Base-by-base conservation (phyloP, 73 alveolate genomes). In the Tetrahymena malaccensis region DNA sequence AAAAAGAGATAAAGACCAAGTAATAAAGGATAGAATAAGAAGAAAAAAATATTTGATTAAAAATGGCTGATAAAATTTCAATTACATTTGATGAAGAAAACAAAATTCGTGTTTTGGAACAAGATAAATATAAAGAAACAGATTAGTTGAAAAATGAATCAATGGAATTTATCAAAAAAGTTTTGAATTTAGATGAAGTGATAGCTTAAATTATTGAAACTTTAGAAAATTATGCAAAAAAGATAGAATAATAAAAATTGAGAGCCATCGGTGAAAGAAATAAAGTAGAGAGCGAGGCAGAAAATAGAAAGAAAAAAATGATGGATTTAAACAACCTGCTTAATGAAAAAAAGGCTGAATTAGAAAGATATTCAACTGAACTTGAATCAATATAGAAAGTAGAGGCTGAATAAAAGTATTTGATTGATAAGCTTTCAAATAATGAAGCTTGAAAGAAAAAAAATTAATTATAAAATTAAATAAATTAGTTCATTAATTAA, bases 261-360 rank as follows among this genome's bases (percentile, higher is more conserved):
- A 98, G 98, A 95, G 99, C 99, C 5, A 97, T 98, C 15, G 99
- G 99, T 34, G 98, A 98, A 21, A 98, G 99, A 94, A 98, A 98
- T 96, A 97, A 96, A 96, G 96, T 98, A 34, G 99, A 98, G 93
- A 97, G 98, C 11, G 99, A 98, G 58, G 98, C 97, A 37, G 99
- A 98, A 93, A 97, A 96, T 94, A 40, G 99, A 50, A 97, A 98
- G 94, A 98, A 98, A 97, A 97, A 98, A 93, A 97, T 98, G 96
- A 95, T 96, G 96, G 99, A 98, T 94, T 96, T 98, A 34, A 96
- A 96, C 94, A 97, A 97, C 34, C 94, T 98, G 6, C 97, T 98
- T 55, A 98, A 98, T 96, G 99, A 98, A 96, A 98, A 98, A 96
- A 98, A 96, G 94, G 98, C 98, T 97, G 98, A 97, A 85, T 97